Percentiles rank a stretch among this genome's conserved stretches.
Evolutionary conservation across 1,139 yeast genomes (phyloP).

Genomic region (Debaryomyces psychrophilus): DNA sequence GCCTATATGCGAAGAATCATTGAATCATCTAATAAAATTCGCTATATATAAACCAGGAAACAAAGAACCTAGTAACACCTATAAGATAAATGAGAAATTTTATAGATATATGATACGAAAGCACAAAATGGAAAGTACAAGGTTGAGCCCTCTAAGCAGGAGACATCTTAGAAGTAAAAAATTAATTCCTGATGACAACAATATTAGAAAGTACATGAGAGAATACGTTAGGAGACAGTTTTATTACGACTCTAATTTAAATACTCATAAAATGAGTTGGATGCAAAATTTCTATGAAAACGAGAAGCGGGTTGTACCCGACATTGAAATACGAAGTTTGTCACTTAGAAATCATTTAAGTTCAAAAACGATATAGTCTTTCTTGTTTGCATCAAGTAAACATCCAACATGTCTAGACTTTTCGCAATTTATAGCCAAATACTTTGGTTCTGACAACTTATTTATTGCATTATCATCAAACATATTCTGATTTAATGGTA

Average conservation of each 20-base stretch:
- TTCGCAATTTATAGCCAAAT: slow-evolving; percentile 30
- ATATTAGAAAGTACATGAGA: slow-evolving; percentile 32
- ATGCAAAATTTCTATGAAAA: slow-evolving; percentile 30
- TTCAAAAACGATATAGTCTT: slow-evolving; percentile 40
- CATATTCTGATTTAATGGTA: slow-evolving; percentile 4
- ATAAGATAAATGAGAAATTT: slow-evolving; percentile 31
- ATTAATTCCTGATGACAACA: slow-evolving; percentile 36
- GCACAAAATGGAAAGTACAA: slow-evolving; percentile 18
- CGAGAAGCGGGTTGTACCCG: slow-evolving; percentile 10
- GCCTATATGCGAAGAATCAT: slow-evolving; percentile 28
- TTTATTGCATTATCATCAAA: slow-evolving; percentile 7
- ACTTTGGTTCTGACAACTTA: slow-evolving; percentile 20
- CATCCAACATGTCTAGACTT: slow-evolving; percentile 36
- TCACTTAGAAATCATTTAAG: slow-evolving; percentile 9
- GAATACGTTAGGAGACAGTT: slow-evolving; percentile 39
- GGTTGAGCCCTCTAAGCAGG: slow-evolving; percentile 19
- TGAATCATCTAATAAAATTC: slow-evolving; percentile 22
- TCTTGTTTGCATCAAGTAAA: slow-evolving; percentile 40
- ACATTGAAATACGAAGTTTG: neutral
- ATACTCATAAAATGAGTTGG: slow-evolving; percentile 25
- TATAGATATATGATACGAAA: slow-evolving; percentile 32
- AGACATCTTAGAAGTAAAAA: slow-evolving; percentile 28
- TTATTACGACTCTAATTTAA: slow-evolving; percentile 23
- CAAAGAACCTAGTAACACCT: slow-evolving; percentile 1
- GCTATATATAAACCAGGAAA: slow-evolving; percentile 17